A percentile compares a stretch with the other conserved stretches of the same genome.
Conservation (phyloP, 2,329 filamentous ascomycete species). For the Aureobasidium sp. region DNA sequence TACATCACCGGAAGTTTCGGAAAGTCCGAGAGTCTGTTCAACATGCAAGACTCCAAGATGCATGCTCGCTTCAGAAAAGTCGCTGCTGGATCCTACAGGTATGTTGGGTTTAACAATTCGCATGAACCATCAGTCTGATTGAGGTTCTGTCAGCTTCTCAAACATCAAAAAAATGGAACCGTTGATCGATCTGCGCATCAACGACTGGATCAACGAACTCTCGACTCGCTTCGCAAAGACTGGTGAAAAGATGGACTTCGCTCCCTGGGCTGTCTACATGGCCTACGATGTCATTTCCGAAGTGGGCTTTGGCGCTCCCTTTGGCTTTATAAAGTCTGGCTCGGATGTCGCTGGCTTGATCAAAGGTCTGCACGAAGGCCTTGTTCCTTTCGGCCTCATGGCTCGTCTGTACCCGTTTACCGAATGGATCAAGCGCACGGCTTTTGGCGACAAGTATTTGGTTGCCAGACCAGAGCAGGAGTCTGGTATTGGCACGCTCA, state of each 20-base stretch:
- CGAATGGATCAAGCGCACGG: conserved; percentile 46
- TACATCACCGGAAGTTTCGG: conserved; percentile 52
- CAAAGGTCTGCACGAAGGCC: conserved; percentile 45
- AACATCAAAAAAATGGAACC: conserved; percentile 50
- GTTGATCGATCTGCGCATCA: conserved; percentile 43
- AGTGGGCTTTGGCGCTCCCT: conserved; percentile 46
- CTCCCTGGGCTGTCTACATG: conserved; percentile 47
- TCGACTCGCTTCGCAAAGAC: conserved; percentile 37
- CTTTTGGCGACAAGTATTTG: conserved; percentile 41
- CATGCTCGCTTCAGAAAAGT: conserved; percentile 48
- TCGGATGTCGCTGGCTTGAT: conserved; percentile 47
- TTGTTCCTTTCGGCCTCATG: conserved; percentile 44
- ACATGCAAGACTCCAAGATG: conserved; percentile 44
- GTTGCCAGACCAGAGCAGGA: conserved; percentile 46
- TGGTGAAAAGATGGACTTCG: conserved; percentile 43
- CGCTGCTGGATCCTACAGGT: conserved; percentile 42
- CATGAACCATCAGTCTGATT: not conserved
- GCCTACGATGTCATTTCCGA: conserved; percentile 51
- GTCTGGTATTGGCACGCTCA: conserved; percentile 46
- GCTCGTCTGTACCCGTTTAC: conserved; percentile 46
- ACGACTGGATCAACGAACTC: conserved; percentile 43
- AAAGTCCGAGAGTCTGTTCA: conserved; percentile 47
- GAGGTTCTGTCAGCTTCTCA: conserved; percentile 32
- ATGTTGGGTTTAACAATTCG: not conserved
- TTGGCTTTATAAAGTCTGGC: conserved; percentile 47